Evolutionary conservation across 805 yeast genomes (phyloP).

Genomic region (Kodamaea kakaduensis): DNA sequence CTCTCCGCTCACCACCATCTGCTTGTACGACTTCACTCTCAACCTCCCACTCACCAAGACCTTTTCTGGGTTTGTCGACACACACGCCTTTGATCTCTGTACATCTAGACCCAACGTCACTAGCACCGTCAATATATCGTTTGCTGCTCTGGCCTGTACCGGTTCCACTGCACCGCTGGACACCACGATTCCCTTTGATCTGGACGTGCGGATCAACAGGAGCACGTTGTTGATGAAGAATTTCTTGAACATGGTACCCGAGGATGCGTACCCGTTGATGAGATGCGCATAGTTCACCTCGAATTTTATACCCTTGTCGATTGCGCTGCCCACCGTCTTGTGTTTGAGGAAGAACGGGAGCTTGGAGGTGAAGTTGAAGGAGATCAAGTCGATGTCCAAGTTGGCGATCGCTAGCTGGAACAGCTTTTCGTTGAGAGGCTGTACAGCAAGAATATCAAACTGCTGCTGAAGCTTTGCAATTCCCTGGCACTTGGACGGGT

Average conservation of each 20-base stretch:
- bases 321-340: constrained; percentile 78
- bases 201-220: constrained; percentile 73
- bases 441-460: constrained; percentile 79
- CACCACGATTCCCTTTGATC: constrained; percentile 74
- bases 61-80: constrained; percentile 56
- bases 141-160: constrained; percentile 57
- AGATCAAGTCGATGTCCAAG: constrained; percentile 76
- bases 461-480: constrained; percentile 42
- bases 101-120: constrained; percentile 67
- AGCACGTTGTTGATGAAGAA: constrained; percentile 68
- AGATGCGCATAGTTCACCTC: constrained; percentile 70
- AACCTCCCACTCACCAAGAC: constrained; percentile 72
- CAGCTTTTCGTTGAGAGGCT: constrained; percentile 77
- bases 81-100: constrained; percentile 54
- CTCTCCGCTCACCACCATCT: constrained; percentile 58
- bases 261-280: constrained; percentile 33
- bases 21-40: constrained; percentile 72
- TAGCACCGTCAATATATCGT: constrained; percentile 65
- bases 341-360: constrained; percentile 78
- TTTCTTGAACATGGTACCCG: constrained; percentile 38
- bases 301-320: constrained; percentile 75
- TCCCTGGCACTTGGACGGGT: constrained; percentile 70
- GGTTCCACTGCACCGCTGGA: constrained; percentile 68
- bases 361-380: constrained; percentile 62
- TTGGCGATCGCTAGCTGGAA: constrained; percentile 69